Evolutionary conservation across 129 eudicot genomes (phyloP), one percentile per base, ranked within the genome.

Genomic region (Arctium lappa): DNA sequence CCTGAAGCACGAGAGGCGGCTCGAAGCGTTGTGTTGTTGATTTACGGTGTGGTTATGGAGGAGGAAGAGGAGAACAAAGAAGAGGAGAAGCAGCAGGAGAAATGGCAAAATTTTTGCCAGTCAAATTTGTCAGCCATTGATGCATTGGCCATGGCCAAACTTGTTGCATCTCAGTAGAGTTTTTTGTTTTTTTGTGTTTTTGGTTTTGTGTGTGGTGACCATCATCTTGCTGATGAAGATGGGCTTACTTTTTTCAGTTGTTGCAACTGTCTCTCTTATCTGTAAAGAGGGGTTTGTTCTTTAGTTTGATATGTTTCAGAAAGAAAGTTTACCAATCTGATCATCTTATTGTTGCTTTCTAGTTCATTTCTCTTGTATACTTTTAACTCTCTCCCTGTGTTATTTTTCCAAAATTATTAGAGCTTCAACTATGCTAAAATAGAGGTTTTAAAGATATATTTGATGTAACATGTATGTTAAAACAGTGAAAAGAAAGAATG

Each of bases 1-100:
- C 99, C 98, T 0, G 99, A 96, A 88, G 99, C 99, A 37, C 94
- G 99, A 86, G 99, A 96, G 66, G 98, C 97, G 53, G 99, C 99
- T 84, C 84, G 98, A 70, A 83, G 92, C 31, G 87, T 91, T 18
- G 88, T 88, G 44, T 40, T 83, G 40, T 75, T 86, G 62, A 68
- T 93, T 76, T 69, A 90, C 69, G 85, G 80, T 76, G 81, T 75
- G 75, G 62, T 89, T 62, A 82, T 81, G 38, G 87, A 86, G 81
- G 77, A 78, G 33, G 91, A 85, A 18, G 94, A 89, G 13, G 85
- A 86, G 32, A 81, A 84, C 56, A 81, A 85, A 69, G 94, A 87
- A 78, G 82, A 86, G 34, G 83, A 89, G 70, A 78, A 46, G 53
- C 56, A 93, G 72, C 63, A 81, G 69, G 97, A 90, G 76, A 85